phyloP scores from a whole-genome alignment of 768 basidiomycete genomes.

The Tylopilus plumbeoviolaceoides region DNA sequence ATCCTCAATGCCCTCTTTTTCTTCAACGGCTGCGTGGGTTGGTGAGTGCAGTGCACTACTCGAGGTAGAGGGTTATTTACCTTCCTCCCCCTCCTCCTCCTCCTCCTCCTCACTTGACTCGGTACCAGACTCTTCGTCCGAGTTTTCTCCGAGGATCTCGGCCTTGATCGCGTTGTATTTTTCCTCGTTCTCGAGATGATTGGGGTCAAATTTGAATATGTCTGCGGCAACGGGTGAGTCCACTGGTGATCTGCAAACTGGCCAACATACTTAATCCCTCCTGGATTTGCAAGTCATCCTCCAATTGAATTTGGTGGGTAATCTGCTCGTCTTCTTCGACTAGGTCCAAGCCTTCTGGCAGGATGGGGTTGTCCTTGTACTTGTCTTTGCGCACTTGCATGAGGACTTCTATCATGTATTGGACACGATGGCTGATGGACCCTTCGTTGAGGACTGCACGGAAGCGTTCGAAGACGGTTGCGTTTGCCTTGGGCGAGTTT shows the following conservation, averaged over 20 bases:
- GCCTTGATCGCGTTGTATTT: conserved; percentile 87
- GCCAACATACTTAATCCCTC: conserved; percentile 84
- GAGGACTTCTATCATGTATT: conserved; percentile 99
- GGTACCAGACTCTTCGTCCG: conserved; percentile 62
- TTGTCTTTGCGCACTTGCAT: conserved; percentile 99
- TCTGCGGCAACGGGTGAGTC: conserved; percentile 45
- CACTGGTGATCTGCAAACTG: neutral
- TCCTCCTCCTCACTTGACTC: conserved; percentile 68
- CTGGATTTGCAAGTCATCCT: conserved; percentile 91
- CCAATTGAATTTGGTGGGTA: conserved; percentile 87
- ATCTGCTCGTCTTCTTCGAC: conserved; percentile 99
- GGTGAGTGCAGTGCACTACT: conserved; percentile 26
- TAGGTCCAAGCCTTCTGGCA: conserved; percentile 91
- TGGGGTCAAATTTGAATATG: conserved; percentile 91
- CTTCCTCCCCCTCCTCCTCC: conserved; percentile 46
- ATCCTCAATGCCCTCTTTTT: conserved; percentile 90
- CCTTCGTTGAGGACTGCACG: conserved; percentile 96
- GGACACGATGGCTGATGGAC: conserved; percentile 90
- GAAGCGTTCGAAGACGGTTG: conserved; percentile 95
- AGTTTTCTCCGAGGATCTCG: conserved; percentile 91
- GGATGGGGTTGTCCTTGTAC: conserved; percentile 96
- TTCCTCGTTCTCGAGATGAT: conserved; percentile 87
- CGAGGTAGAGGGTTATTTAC: neutral
- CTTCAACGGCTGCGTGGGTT: conserved; percentile 51
- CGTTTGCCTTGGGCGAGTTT: conserved; percentile 91